Evolutionary conservation across 129 eudicot species (phyloP), one percentile per base, ranked within the genome.

Genomic region (Dittrichia graveolens): DNA sequence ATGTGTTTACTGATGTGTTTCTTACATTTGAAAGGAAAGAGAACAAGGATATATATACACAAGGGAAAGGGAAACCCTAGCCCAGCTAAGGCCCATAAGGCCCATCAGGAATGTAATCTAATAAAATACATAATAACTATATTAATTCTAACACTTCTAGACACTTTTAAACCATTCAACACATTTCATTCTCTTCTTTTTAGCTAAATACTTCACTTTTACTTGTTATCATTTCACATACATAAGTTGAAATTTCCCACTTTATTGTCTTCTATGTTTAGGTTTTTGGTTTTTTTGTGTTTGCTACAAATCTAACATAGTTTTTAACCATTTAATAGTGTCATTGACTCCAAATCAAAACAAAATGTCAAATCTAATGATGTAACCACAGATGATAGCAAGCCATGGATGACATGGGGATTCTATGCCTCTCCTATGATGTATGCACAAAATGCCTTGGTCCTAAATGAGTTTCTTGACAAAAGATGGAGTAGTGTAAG

Each of bases 371-470:
- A 39, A 50, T n/a, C 47, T 48, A 58, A 49, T 69, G 69, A 47
- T 59, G 55, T 69, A 69, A 55, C 45, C 52, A 40, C 77, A 83
- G 85, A 83, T 75, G 84, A 83, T 41, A 80, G 76, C 24, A 58
- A 70, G 78, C 62, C 73, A 53, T 85, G 89, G 89, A 75, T 79
- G 67, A 47, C 73, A 67, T 85, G 89, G 89, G 86, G 84, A 64
- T 85, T 81, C 59, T 85, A 82, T 67, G 72, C 42, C 48, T 85
- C 89, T 61, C 89, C 89, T 52, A 78, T 85, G 82, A 85, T 85
- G 89, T 85, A 85, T 82, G 89, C 80, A n/a, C 89, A 82, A 24
- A 82, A 85, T 61, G 89, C 89, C 8, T 65, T 85, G 69, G 86
- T 82, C 24, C 35, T 79, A 53, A 85, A 82, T 68, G 89, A 85